Evolutionary conservation across 306 rosid species (phyloP).

Genomic region (Ceratonia siliqua): DNA sequence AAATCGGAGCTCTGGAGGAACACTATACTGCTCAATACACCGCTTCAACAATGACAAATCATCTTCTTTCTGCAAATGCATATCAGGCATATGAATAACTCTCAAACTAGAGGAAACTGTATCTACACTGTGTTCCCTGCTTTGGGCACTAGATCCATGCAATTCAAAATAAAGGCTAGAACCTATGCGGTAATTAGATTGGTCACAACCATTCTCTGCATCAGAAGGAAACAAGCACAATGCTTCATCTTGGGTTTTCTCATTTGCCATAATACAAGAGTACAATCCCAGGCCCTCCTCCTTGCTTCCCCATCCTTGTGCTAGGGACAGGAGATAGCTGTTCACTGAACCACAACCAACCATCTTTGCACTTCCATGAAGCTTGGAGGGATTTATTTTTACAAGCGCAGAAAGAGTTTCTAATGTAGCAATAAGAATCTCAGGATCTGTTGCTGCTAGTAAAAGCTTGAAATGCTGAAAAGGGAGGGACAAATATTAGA

Average conservation of each 20-base stretch:
- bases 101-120: constrained; percentile 48
- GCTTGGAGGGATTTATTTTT: constrained; percentile 94
- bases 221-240: constrained; percentile 89
- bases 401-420: constrained; percentile 97
- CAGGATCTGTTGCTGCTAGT: constrained; percentile 93
- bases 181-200: constrained; percentile 73
- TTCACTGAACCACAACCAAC: constrained; percentile 92
- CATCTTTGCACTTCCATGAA: constrained; percentile 92
- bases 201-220: constrained; percentile 65
- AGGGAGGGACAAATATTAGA: constrained; percentile 26
- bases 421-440: constrained; percentile 81
- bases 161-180: constrained; percentile 93
- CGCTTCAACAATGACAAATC: constrained; percentile 81
- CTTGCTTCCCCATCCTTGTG: constrained; percentile 99
- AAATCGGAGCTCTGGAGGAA: constrained; percentile 81
- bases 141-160: constrained; percentile 66
- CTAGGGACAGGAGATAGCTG: constrained; percentile 85
- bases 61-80: constrained; percentile 81
- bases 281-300: constrained; percentile 97
- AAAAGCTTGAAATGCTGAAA: constrained; percentile 96
- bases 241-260: constrained; percentile 77
- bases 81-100: constrained; percentile 84
- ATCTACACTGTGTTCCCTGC: constrained; percentile 47
- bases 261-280: constrained; percentile 90
- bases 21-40: constrained; percentile 68